A percentile compares a stretch with the other conserved stretches of the same genome.
Conservation (phyloP, 1,284 basidiomycete species). For the Cutaneotrichosporon cavernicola region DNA sequence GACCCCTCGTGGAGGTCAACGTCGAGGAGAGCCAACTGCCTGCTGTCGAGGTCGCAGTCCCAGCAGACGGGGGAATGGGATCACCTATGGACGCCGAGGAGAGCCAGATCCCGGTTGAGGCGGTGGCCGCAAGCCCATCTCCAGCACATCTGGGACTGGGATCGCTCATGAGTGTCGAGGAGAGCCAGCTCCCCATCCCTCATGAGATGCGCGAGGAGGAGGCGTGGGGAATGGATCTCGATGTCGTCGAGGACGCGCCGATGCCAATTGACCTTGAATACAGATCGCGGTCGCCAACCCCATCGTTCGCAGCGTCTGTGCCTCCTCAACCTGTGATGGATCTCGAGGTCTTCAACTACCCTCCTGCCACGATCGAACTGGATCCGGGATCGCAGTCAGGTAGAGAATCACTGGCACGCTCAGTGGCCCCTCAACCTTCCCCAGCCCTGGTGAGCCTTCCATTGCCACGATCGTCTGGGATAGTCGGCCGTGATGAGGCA, state of each 20-base stretch:
- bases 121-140: neutral
- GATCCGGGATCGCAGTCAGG: neutral
- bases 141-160: neutral
- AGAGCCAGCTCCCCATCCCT: conserved; percentile 1
- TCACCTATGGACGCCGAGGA: neutral
- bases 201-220: neutral
- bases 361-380: neutral
- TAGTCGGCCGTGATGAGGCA: too few relatives aligned
- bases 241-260: neutral
- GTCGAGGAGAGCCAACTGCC: neutral
- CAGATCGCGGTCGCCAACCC: neutral
- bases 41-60: neutral
- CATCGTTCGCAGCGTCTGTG: neutral
- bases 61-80: neutral
- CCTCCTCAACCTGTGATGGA: neutral
- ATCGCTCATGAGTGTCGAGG: neutral
- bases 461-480: neutral
- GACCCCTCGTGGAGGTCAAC: neutral
- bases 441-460: neutral
- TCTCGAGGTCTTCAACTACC: neutral
- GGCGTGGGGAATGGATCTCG: conserved; percentile 5
- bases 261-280: neutral
- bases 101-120: neutral
- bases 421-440: neutral
- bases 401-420: neutral